Evolutionary conservation across 2,329 filamentous ascomycete species (phyloP), one percentile per base, ranked within the genome.

Genomic region (Trichoderma oligosporum): DNA sequence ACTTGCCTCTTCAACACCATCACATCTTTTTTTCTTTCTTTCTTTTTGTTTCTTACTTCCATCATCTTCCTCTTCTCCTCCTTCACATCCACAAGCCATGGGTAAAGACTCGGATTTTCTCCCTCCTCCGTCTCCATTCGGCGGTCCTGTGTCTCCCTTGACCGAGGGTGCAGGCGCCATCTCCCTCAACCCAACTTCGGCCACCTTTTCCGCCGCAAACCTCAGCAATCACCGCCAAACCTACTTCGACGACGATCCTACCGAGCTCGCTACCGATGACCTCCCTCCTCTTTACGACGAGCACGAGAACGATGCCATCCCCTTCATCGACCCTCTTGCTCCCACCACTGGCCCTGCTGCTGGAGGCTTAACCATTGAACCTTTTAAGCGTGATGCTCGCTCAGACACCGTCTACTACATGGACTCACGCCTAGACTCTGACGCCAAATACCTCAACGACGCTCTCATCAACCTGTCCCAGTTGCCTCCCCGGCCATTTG

Each of bases 401-500:
- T 35, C 52, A 22, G 73, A 71, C 18, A 65, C 65, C 22, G 71
- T 74, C 46, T 75, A 68, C 63, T 81, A 76, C 65, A 65, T 83
- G 52, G 71, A 78, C 60, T 64, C 62, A 24, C 70, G 70, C 16
- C 73, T 83, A 31, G 79, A 81, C 61, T 65, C 67, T 7, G 75
- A 81, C 41, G 69, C 72, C 3, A 61, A 65, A 3, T 69, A 72
- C 22, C 73, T 85, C 18, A 71, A 78, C 57, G 58, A 66, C 11
- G 75, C 80, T 61, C 69, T 84, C 60, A 63, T 63, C 1, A 62
- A 68, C 6, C 76, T 80, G 44, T 74, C 79, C 24, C 64, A 64
- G 25, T 66, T 73, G 8, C 82, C 83, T 4, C 82, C 82, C 0
- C 75, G 80, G n/a, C 77, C 78, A 0, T 77, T 72, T 51, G 73